These are phyloP conservation scores for Wickerhamiella kurtzmanii DNA, from an alignment of 805 yeast species.

Conservation along the genomic window DNA sequence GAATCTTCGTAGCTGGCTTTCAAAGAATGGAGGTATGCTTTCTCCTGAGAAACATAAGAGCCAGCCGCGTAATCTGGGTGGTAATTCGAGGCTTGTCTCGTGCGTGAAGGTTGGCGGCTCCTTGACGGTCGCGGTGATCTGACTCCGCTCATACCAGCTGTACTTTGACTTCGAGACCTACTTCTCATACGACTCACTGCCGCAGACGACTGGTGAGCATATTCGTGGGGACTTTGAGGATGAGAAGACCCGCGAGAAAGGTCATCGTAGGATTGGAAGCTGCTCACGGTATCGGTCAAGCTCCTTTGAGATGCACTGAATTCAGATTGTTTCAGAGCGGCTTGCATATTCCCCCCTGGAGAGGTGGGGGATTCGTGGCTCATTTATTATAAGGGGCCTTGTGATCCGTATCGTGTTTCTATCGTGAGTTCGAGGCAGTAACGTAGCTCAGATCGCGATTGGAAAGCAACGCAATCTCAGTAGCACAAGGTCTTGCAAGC, in stretches of 20 bases:
- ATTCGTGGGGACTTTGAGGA: not conserved
- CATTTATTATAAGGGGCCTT: no score
- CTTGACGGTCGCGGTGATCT: not conserved
- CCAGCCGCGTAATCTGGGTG: slow-evolving; percentile 20
- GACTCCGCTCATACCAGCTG: not conserved
- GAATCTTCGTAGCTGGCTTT: slow-evolving; percentile 43
- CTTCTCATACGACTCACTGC: not conserved
- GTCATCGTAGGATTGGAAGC: not conserved
- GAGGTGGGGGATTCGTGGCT: not conserved
- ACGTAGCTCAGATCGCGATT: no score
- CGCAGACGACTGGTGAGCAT: not conserved
- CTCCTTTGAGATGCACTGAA: not conserved
- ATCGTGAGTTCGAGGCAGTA: no score
- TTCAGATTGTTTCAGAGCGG: not conserved
- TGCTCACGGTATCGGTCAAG: not conserved
- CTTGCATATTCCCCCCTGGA: not conserved
- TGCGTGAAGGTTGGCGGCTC: not conserved
- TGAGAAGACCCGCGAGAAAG: not conserved
- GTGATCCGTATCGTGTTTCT: no score
- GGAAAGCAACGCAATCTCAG: no score
- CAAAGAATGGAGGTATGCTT: slow-evolving; percentile 48
- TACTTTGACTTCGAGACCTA: not conserved
- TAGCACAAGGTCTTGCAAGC: no score
- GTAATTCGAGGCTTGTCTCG: not conserved
- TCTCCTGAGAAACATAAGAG: slow-evolving; percentile 49